phyloP scores from a whole-genome alignment of 176 grass and related monocot species.

The Dendrocalamus sinicus region DNA sequence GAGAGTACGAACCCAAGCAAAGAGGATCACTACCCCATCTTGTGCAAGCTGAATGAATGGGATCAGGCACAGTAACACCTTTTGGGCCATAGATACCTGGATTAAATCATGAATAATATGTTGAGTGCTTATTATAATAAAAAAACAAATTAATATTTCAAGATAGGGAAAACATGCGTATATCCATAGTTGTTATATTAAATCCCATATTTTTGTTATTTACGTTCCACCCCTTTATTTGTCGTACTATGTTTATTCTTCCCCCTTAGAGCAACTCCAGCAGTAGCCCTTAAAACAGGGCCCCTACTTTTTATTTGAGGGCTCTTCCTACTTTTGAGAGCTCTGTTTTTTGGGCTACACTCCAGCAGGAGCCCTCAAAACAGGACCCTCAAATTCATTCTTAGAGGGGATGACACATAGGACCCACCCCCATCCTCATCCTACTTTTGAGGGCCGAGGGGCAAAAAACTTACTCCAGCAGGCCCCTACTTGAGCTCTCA shows the following conservation, averaged over 20 bases:
- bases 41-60: slow-evolving; percentile 85
- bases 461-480: too few species aligned
- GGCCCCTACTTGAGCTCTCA: too few species aligned
- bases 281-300: too few species aligned
- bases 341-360: too few species aligned
- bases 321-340: too few species aligned
- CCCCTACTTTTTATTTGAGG: too few species aligned
- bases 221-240: not conserved
- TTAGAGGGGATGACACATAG: too few species aligned
- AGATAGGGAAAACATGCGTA: not conserved
- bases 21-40: slow-evolving; percentile 90
- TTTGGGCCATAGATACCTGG: slow-evolving; percentile 85
- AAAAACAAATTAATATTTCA: slow-evolving; percentile 5
- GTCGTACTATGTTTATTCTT: not conserved
- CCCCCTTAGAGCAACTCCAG: too few species aligned
- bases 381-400: too few species aligned
- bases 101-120: slow-evolving; percentile 6
- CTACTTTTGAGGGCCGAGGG: too few species aligned
- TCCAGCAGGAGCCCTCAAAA: too few species aligned
- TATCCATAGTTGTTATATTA: not conserved
- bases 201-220: not conserved
- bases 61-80: slow-evolving; percentile 83
- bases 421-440: too few species aligned
- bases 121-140: slow-evolving; percentile 4
- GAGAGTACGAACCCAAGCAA: slow-evolving; percentile 87